phyloP scores from a whole-genome alignment of 176 grass and related monocot genomes.

The Oryza glaberrima region DNA sequence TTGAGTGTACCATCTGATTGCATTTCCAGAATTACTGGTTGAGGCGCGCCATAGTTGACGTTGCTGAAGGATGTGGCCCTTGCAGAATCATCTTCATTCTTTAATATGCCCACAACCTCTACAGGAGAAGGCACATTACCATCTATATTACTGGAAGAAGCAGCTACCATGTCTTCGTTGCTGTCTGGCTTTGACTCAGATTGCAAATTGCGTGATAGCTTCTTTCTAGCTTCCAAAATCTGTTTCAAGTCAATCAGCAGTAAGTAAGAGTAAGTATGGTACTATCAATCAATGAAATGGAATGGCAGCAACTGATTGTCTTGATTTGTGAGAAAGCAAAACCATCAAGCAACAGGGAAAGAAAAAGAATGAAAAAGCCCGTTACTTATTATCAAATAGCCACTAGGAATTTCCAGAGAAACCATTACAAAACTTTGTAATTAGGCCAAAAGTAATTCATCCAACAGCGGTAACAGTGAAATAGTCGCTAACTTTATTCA shows the following conservation, averaged over 20 bases:
- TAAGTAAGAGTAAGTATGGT: conserved; percentile 18
- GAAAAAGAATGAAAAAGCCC: not conserved
- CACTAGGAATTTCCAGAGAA: not conserved
- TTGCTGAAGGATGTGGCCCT: conserved; percentile 40
- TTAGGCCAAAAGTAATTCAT: not conserved
- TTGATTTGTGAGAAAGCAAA: conserved; percentile 32
- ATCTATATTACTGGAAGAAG: conserved; percentile 34
- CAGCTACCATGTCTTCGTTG: conserved; percentile 18
- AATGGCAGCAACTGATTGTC: not conserved
- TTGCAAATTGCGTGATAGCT: conserved; percentile 51
- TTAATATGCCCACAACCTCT: conserved; percentile 7
- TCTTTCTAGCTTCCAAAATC: conserved; percentile 68
- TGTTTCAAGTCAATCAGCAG: conserved; percentile 43
- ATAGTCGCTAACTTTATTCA: not conserved
- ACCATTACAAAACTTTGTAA: not conserved
- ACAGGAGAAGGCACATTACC: conserved; percentile 1
- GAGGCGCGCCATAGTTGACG: conserved; percentile 28
- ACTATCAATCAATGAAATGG: conserved; percentile 25
- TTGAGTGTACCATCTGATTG: conserved; percentile 10
- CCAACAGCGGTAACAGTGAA: not conserved
- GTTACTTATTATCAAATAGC: not conserved
- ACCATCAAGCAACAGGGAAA: not conserved
- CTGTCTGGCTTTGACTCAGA: conserved; percentile 46
- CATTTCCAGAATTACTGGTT: conserved; percentile 23
- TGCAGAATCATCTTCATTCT: conserved; percentile 35